phyloP scores from a whole-genome alignment of 2,329 filamentous ascomycete genomes.

The Furcasterigmium sp. region DNA sequence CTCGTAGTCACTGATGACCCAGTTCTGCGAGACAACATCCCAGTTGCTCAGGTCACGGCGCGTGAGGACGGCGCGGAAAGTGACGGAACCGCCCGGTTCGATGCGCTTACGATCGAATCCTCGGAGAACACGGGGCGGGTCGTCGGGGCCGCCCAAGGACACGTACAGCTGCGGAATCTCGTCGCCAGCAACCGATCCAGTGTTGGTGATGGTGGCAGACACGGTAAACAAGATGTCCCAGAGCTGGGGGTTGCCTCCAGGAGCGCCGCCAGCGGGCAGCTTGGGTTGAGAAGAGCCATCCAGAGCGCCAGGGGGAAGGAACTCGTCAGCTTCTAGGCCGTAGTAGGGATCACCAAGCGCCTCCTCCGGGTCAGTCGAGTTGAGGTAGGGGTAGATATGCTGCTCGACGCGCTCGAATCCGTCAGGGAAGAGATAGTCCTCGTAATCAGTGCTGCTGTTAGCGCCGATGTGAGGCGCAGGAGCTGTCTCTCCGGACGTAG shows the following conservation, averaged over 20 bases:
- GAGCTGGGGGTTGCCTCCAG: constrained; percentile 60
- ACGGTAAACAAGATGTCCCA: constrained; percentile 67
- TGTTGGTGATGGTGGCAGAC: constrained; percentile 66
- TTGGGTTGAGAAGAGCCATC: constrained; percentile 53
- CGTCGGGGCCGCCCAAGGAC: constrained; percentile 70
- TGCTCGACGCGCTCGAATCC: constrained; percentile 43
- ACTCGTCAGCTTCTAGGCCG: constrained; percentile 50
- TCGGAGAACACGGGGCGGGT: constrained; percentile 63
- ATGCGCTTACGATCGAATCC: constrained; percentile 77
- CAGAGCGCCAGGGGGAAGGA: constrained; percentile 53
- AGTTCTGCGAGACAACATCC: constrained; percentile 77
- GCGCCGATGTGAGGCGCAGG: constrained; percentile 58
- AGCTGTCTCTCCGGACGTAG: constrained; percentile 56
- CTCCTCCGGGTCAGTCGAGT: constrained; percentile 49
- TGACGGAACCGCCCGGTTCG: constrained; percentile 59
- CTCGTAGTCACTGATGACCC: constrained; percentile 54
- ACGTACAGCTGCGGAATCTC: constrained; percentile 77
- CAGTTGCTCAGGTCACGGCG: constrained; percentile 84
- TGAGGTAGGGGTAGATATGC: constrained; percentile 70
- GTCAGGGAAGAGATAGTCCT: constrained; percentile 65
- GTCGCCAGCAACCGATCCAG: constrained; percentile 57
- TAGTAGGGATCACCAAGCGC: constrained; percentile 56
- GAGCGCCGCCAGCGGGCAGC: constrained; percentile 42
- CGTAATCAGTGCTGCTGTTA: constrained; percentile 55
- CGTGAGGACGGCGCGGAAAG: constrained; percentile 65